Percentiles rank a stretch among this genome's conserved stretches.
Evolutionary conservation across 73 alveolate genomes (phyloP).

Genomic region (Paramecium sonneborni): DNA sequence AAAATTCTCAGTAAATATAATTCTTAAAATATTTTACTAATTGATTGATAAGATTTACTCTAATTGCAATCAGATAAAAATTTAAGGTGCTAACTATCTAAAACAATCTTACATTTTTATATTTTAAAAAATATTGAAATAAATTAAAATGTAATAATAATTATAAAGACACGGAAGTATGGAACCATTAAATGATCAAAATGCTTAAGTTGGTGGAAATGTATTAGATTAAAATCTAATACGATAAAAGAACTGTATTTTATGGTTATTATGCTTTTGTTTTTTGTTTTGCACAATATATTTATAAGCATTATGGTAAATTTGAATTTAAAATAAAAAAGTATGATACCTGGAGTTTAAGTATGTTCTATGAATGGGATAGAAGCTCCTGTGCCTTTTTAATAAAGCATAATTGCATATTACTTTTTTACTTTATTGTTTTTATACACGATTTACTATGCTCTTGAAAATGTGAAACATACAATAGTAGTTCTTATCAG

Average conservation of each 20-base stretch:
- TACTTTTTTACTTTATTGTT: neutral
- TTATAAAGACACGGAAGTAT: slow-evolving; percentile 41
- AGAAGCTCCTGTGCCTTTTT: slow-evolving; percentile 21
- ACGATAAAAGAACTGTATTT: neutral
- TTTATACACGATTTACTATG: neutral
- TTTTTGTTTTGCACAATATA: neutral
- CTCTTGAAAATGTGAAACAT: slow-evolving; percentile 1
- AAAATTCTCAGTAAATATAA: too few relatives aligned
- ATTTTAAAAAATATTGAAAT: neutral
- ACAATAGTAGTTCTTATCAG: neutral
- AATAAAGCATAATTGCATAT: slow-evolving; percentile 27
- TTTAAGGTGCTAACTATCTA: neutral
- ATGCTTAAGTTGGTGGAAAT: neutral
- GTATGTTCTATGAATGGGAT: slow-evolving; percentile 25
- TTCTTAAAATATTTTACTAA: neutral
- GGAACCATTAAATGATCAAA: slow-evolving; percentile 28
- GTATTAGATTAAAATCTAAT: neutral
- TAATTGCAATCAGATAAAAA: neutral
- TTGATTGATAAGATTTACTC: neutral
- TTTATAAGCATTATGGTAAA: slow-evolving; percentile 17
- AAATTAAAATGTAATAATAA: neutral
- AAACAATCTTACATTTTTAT: neutral
- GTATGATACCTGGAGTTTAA: slow-evolving; percentile 23
- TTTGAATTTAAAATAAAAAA: neutral
- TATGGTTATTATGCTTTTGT: neutral